These are phyloP conservation scores for Gnaphalium uliginosum DNA, from an alignment of 129 eudicot species.

Conservation along the genomic window DNA sequence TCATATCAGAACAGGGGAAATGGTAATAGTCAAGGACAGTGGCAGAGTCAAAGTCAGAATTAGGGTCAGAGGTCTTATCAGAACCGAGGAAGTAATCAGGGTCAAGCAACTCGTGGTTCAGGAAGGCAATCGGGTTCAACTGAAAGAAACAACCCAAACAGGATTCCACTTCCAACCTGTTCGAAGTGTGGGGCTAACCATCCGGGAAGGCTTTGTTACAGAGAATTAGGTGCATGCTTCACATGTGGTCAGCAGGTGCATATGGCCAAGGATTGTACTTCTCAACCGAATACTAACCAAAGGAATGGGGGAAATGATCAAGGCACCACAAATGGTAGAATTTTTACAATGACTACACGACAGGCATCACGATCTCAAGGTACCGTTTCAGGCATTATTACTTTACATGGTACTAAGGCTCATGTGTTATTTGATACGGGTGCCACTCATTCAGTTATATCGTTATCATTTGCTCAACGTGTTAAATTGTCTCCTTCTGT, in stretches of 20 bases:
- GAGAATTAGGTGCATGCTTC: not conserved
- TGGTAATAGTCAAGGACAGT: too few relatives aligned
- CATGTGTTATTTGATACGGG: constrained; percentile 9
- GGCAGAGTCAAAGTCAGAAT: too few relatives aligned
- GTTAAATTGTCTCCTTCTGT: not conserved
- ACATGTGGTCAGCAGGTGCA: not conserved
- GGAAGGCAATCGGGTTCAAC: too few relatives aligned
- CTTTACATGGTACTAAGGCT: not conserved
- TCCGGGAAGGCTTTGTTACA: not conserved
- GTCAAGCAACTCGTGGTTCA: too few relatives aligned
- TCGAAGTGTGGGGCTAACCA: not conserved
- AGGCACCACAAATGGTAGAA: not conserved
- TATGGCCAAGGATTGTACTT: not conserved
- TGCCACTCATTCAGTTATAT: not conserved
- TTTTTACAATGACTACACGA: not conserved
- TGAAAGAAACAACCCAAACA: too few relatives aligned
- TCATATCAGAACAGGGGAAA: too few relatives aligned
- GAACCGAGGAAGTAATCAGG: too few relatives aligned
- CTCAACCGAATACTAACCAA: not conserved
- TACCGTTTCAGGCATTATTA: not conserved
- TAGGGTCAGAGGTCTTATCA: too few relatives aligned
- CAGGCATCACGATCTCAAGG: not conserved
- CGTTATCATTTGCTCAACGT: constrained; percentile 3
- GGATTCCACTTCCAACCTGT: too few relatives aligned
- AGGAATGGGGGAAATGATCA: not conserved